A percentile compares a stretch with the other conserved stretches of the same genome.
phyloP scores from a whole-genome alignment of 2,329 filamentous ascomycete genomes.

The Epichloe sibirici region DNA sequence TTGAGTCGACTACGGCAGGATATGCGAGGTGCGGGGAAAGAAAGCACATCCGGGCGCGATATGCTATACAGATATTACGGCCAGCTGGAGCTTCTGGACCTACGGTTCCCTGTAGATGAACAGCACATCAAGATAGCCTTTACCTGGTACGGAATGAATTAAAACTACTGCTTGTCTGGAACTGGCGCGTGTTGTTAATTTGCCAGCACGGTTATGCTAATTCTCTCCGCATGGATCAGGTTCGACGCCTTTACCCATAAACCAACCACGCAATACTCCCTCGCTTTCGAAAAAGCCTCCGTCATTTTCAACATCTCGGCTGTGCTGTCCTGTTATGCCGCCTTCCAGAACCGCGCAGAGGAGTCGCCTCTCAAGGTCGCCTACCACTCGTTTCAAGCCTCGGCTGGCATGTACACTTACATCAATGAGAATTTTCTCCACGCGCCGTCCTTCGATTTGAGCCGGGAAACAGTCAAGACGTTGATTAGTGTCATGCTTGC shows the following conservation, averaged over 20 bases:
- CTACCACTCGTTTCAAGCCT: conserved; percentile 96
- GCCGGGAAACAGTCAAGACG: conserved; percentile 88
- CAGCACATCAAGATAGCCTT: conserved; percentile 99
- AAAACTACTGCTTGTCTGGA: background rate
- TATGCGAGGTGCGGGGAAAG: conserved; percentile 93
- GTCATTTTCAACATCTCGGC: conserved; percentile 99
- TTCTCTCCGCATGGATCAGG: conserved; percentile 35
- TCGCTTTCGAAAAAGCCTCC: conserved; percentile 96
- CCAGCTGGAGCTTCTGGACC: conserved; percentile 84
- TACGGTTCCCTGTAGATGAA: conserved; percentile 94
- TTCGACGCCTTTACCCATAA: conserved; percentile 99
- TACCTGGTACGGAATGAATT: conserved; percentile 58
- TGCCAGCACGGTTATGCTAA: background rate
- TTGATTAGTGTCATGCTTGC: conserved; percentile 87
- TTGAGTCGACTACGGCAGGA: conserved; percentile 94
- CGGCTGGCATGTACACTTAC: conserved; percentile 98
- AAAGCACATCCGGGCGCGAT: conserved; percentile 87
- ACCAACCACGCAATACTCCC: conserved; percentile 87
- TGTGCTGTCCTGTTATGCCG: conserved; percentile 89
- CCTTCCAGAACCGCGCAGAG: conserved; percentile 81
- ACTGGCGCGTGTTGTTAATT: background rate
- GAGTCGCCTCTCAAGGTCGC: conserved; percentile 90
- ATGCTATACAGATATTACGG: conserved; percentile 95
- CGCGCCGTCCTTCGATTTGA: conserved; percentile 90
- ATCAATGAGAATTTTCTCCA: conserved; percentile 99